Percentiles rank a stretch among this genome's conserved stretches.
Conservation (phyloP, 441 rosid species). For the Pelargonium cotyledonis region DNA sequence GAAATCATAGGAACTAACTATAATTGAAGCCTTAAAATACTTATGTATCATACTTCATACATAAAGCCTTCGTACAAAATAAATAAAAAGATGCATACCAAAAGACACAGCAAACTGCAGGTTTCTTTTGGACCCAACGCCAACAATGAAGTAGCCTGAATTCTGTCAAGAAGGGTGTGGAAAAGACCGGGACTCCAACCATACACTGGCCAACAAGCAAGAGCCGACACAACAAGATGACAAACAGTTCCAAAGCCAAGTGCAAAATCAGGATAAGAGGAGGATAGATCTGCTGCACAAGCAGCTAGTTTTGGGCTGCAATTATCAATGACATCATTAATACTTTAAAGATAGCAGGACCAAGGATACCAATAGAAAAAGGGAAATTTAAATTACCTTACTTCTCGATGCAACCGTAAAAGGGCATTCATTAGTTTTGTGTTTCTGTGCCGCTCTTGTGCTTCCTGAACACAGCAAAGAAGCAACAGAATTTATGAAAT, state of each 20-base stretch:
- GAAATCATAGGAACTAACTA: too few relatives aligned
- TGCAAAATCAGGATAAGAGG: slow-evolving; percentile 81
- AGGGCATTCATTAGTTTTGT: slow-evolving; percentile 90
- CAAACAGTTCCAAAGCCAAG: slow-evolving; percentile 94
- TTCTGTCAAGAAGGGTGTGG: slow-evolving; percentile 69
- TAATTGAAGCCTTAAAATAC: too few relatives aligned
- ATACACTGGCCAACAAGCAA: slow-evolving; percentile 89
- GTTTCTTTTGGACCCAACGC: slow-evolving; percentile 96
- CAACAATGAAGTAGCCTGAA: slow-evolving; percentile 61
- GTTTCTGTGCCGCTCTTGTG: slow-evolving; percentile 85
- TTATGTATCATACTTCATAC: not conserved
- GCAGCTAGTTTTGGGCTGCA: slow-evolving; percentile 96
- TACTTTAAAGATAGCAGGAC: not conserved
- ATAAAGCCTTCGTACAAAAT: slow-evolving; percentile 3
- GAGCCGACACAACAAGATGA: slow-evolving; percentile 88
- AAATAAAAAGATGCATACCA: slow-evolving; percentile 50
- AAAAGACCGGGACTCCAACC: slow-evolving; percentile 98
- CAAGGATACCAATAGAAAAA: slow-evolving; percentile 12
- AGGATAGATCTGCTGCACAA: slow-evolving; percentile 85
- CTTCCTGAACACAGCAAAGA: slow-evolving; percentile 46
- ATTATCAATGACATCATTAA: slow-evolving; percentile 5
- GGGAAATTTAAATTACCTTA: slow-evolving; percentile 50
- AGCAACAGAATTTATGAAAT: slow-evolving; percentile 15
- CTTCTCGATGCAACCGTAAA: slow-evolving; percentile 83
- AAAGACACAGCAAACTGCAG: slow-evolving; percentile 84